phyloP scores from a whole-genome alignment of 2,329 filamentous ascomycete genomes.

The Huntiella decipiens region DNA sequence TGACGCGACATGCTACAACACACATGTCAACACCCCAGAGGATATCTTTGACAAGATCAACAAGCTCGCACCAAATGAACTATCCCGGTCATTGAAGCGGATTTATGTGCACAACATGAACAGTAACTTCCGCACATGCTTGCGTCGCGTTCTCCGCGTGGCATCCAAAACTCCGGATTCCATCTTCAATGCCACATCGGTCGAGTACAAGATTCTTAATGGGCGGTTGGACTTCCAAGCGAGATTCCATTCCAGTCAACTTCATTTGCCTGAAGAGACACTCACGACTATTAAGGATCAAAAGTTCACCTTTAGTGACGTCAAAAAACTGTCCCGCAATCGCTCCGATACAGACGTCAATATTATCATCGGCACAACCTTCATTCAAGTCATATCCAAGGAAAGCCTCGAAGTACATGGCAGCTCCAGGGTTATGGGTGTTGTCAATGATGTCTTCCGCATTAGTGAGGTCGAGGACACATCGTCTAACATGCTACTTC shows the following conservation, averaged over 20 bases:
- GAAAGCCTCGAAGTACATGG: slow-evolving; percentile 51
- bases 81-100: slow-evolving; percentile 37
- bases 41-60: slow-evolving; percentile 46
- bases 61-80: slow-evolving; percentile 40
- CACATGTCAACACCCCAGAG: slow-evolving; percentile 46
- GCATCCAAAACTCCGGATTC: slow-evolving; percentile 40
- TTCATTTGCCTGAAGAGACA: slow-evolving; percentile 51
- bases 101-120: slow-evolving; percentile 60
- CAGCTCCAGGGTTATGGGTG: slow-evolving; percentile 39
- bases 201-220: slow-evolving; percentile 47
- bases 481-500: slow-evolving; percentile 39
- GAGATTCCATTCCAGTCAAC: slow-evolving; percentile 46
- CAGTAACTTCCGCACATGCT: slow-evolving; percentile 48
- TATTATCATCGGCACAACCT: slow-evolving; percentile 50
- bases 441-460: slow-evolving; percentile 52
- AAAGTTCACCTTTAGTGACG: slow-evolving; percentile 44
- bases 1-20: slow-evolving; percentile 51
- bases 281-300: slow-evolving; percentile 49
- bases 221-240: slow-evolving; percentile 44
- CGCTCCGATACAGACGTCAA: slow-evolving; percentile 52
- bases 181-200: slow-evolving; percentile 43
- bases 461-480: slow-evolving; percentile 49
- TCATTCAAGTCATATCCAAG: slow-evolving; percentile 48
- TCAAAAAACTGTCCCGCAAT: slow-evolving; percentile 46
- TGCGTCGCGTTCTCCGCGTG: slow-evolving; percentile 42